Base-by-base conservation (phyloP, 2,329 filamentous ascomycete species). In the Alternaria incomplexa region DNA sequence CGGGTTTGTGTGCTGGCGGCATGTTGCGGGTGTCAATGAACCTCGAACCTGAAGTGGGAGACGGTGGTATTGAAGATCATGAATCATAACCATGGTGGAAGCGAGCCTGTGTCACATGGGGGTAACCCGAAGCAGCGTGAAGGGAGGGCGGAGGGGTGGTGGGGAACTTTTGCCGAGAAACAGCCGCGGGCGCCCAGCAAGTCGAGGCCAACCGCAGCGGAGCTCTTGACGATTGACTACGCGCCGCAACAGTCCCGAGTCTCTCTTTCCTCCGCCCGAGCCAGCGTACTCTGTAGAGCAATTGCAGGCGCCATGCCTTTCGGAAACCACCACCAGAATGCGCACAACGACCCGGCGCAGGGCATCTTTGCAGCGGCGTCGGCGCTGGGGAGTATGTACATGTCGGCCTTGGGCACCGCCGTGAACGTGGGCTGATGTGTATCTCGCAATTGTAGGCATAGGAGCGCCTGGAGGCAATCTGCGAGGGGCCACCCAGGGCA, bases 311-410 rank as follows among this genome's bases (percentile, higher is more conserved):
- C 66, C 56, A 80, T 80, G 79, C 79, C 79, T 58, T 80, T 80
- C 76, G 76, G 78, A 61, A 70, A 78, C 65, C 77, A 78, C 68
- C 73, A 77, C 66, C 70, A 73, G 67, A 73, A 68, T 56, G 63
- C 68, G 50, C 68, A 69, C 36, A 77, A 78, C 59, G 73, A 75
- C 58, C 77, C 81, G 58, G 80, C 81, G 50, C 74, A 77, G 58
- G 80, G 82, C 64, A 79, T 86, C 66, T 83, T 80, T 65, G 80
- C 82, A 55, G 80, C 83, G 23, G 80, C 82, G 28, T 81, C 83
- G 65, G 79, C 82, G 54, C 72, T 85, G 71, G 83, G 81, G 74
- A 82, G 62, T 64, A 64, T 36, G 62, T 64, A 61, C 36, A 5
- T 36, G 0, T 0, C 0, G 58, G 20, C 52, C 48, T 20, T 25